Conservation (phyloP, 768 basidiomycete genomes). For the Auriscalpium vulgare region DNA sequence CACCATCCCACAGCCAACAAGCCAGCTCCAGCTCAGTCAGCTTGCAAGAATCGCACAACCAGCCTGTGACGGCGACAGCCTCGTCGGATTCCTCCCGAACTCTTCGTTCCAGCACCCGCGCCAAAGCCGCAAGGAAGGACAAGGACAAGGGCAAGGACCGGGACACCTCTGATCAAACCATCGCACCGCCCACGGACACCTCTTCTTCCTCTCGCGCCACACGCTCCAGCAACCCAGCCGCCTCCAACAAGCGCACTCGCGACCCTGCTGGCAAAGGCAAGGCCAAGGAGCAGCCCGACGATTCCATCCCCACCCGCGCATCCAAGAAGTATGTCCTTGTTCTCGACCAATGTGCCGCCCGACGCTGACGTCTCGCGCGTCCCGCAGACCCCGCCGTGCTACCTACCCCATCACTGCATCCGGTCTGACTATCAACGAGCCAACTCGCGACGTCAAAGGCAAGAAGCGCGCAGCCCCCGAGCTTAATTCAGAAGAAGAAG, state of each 20-base stretch:
- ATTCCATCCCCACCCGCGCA: constrained; percentile 37
- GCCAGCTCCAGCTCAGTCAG: constrained; percentile 47
- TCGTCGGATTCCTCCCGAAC: constrained; percentile 43
- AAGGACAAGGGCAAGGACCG: constrained; percentile 25
- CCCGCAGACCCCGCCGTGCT: constrained; percentile 50
- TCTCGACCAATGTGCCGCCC: constrained; percentile 10
- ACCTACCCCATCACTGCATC: constrained; percentile 35
- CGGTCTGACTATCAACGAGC: constrained; percentile 66
- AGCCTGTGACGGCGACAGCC: constrained; percentile 31
- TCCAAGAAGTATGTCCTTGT: constrained; percentile 54
- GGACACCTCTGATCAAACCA: constrained; percentile 10
- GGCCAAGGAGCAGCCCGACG: constrained; percentile 65
- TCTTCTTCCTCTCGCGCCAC: constrained; percentile 13
- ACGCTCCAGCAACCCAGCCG: constrained; percentile 10
- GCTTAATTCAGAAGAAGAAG: constrained; percentile 59
- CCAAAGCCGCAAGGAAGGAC: constrained; percentile 19
- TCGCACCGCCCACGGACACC: constrained; percentile 8
- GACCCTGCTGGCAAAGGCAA: constrained; percentile 39
- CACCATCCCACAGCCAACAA: constrained; percentile 63
- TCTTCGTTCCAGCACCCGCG: constrained; percentile 57
- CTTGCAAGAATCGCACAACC: constrained; percentile 30
- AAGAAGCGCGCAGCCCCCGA: constrained; percentile 89
- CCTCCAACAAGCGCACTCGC: constrained; percentile 12
- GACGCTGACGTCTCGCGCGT: background rate
- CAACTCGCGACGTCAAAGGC: constrained; percentile 68